Percentiles rank a stretch among this genome's conserved stretches.
Conservation (phyloP, 176 grass and related monocot genomes). For the Poa annua region DNA sequence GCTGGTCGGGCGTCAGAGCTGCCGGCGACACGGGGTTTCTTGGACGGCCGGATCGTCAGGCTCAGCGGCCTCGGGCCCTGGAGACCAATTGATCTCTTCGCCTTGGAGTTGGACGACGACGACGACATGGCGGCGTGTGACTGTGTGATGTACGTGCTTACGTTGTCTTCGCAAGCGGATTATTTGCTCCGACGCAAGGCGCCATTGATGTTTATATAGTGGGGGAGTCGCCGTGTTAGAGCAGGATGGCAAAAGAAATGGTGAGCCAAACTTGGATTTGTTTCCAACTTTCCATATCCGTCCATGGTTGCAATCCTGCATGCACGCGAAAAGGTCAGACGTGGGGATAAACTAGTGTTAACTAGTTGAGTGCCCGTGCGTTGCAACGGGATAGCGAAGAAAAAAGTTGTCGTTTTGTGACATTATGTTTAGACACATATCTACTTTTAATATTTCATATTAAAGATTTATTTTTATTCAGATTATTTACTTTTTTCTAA, state of each 20-base stretch:
- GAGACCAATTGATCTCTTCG: slow-evolving; percentile 27
- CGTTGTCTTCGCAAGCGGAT: background rate
- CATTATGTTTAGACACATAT: no score
- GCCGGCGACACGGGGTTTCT: background rate
- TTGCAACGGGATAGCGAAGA: no score
- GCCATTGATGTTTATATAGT: background rate
- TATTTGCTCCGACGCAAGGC: background rate
- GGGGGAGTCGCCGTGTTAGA: background rate
- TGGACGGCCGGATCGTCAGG: slow-evolving; percentile 20
- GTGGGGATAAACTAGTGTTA: background rate
- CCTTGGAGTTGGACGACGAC: background rate
- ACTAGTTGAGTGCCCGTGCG: no score
- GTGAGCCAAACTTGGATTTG: background rate
- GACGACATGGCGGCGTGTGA: background rate
- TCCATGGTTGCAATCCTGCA: background rate
- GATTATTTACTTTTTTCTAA: no score
- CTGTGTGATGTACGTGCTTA: background rate
- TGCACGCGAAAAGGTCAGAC: slow-evolving; percentile 33
- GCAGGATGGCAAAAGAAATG: background rate
- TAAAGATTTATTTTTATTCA: no score
- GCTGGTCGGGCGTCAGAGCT: background rate
- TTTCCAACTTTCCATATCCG: background rate
- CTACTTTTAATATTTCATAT: no score
- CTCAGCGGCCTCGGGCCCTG: slow-evolving; percentile 40
- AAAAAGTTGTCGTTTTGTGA: no score